These are phyloP conservation scores for Nemania serpens DNA, from an alignment of 2,329 filamentous ascomycete genomes.

Conservation along the genomic window DNA sequence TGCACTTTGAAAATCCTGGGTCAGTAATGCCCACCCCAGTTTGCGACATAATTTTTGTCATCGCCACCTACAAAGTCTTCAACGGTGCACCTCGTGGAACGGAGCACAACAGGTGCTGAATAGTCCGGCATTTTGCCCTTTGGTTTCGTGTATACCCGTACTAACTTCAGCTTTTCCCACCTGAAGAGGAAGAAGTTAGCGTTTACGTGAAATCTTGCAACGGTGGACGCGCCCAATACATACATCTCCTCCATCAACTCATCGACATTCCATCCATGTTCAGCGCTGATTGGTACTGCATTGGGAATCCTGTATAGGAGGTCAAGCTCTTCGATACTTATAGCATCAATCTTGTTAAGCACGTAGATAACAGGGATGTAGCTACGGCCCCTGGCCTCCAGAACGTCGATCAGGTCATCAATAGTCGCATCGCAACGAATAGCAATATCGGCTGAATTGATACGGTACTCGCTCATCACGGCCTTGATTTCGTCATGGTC, in stretches of 20 bases:
- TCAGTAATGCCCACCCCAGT: conserved; percentile 38
- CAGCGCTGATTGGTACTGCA: conserved; percentile 94
- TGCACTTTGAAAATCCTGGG: conserved; percentile 69
- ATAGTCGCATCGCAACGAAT: conserved; percentile 98
- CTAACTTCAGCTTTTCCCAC: conserved; percentile 93
- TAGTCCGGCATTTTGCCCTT: conserved; percentile 96
- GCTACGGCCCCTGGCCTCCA: conserved; percentile 91
- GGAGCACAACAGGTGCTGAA: conserved; percentile 84
- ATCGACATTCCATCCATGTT: conserved; percentile 97
- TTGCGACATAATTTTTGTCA: conserved; percentile 27
- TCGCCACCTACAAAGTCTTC: conserved; percentile 86
- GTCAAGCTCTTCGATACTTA: conserved; percentile 96
- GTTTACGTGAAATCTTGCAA: conserved; percentile 17
- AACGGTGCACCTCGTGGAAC: conserved; percentile 80
- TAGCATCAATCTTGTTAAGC: conserved; percentile 98
- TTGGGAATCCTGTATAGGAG: conserved; percentile 96
- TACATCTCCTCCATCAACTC: conserved; percentile 94
- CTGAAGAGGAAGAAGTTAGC: conserved; percentile 42
- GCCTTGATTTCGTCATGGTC: conserved; percentile 96
- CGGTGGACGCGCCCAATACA: conserved; percentile 36
- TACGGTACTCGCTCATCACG: conserved; percentile 96
- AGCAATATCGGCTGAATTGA: conserved; percentile 94
- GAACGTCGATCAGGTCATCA: conserved; percentile 93
- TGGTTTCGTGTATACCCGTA: conserved; percentile 95
- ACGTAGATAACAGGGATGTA: conserved; percentile 99